Percentiles rank a stretch among this genome's conserved stretches.
Conservation (phyloP, 306 rosid species). For the Vigna hirtella region DNA sequence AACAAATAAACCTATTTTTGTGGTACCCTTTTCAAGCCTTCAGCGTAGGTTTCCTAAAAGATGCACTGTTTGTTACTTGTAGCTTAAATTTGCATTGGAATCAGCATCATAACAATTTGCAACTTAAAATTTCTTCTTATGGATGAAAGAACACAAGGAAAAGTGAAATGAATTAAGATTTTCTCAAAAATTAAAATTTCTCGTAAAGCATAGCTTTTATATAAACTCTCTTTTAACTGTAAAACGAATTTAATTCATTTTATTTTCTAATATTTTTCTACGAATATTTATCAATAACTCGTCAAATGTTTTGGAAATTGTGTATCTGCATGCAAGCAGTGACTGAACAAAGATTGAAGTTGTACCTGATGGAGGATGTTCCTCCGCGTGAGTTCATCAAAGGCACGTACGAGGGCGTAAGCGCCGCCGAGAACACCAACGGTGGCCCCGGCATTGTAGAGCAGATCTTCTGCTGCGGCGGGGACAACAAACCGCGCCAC, state of each 20-base stretch:
- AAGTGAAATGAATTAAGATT: neutral
- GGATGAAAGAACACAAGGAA: neutral
- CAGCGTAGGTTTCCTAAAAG: neutral
- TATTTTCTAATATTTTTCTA: neutral
- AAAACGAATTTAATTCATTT: neutral
- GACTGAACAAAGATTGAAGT: neutral
- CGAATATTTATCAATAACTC: neutral
- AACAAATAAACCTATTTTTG: neutral
- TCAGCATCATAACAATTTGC: neutral
- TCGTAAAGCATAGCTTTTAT: too few relatives aligned
- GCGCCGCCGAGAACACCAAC: conserved; percentile 68
- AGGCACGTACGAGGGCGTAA: conserved; percentile 66
- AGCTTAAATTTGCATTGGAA: neutral
- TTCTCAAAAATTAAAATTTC: too few relatives aligned
- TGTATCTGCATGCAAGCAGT: conserved; percentile 28
- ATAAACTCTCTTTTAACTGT: too few relatives aligned
- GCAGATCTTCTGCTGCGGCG: conserved; percentile 43
- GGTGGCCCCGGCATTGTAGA: conserved; percentile 71
- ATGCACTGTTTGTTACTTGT: neutral
- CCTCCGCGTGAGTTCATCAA: conserved; percentile 64
- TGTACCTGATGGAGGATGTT: conserved; percentile 69
- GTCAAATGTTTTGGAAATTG: neutral
- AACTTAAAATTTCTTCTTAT: neutral
- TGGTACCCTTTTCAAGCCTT: neutral
- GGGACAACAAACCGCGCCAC: conserved; percentile 23